phyloP scores from a whole-genome alignment of 495 filamentous ascomycete species.

The Sordaria brevicollis region DNA sequence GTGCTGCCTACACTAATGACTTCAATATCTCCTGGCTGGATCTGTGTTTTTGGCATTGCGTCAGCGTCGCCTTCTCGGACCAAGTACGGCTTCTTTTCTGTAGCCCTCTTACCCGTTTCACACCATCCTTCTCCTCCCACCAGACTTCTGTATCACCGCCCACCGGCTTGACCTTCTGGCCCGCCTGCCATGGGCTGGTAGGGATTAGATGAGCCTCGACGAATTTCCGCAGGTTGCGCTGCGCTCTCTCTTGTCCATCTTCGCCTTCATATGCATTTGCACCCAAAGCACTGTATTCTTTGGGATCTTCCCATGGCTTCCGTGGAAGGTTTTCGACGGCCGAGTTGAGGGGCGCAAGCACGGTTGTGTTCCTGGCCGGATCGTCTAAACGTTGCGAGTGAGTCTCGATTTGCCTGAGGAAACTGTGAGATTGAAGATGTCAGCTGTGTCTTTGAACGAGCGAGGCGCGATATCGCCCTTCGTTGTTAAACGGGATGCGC shows the following conservation, averaged over 20 bases:
- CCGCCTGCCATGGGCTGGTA: conserved; percentile 68
- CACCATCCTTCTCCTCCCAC: conserved; percentile 69
- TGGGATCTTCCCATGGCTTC: conserved; percentile 89
- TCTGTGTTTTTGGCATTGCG: conserved; percentile 36
- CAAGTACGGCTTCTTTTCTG: not conserved
- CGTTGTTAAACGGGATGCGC: not conserved
- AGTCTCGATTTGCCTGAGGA: conserved; percentile 69
- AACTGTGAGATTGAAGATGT: conserved; percentile 13
- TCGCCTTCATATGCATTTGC: conserved; percentile 71
- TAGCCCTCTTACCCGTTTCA: conserved; percentile 50
- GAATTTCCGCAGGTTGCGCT: conserved; percentile 68
- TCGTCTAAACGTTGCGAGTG: conserved; percentile 64
- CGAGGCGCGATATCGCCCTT: not conserved
- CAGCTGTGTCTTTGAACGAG: not conserved
- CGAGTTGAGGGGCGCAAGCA: conserved; percentile 79
- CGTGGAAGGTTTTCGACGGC: conserved; percentile 68
- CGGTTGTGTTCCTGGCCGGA: conserved; percentile 63
- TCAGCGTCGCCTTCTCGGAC: not conserved
- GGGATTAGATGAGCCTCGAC: conserved; percentile 80
- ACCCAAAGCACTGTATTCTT: conserved; percentile 66
- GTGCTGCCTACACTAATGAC: conserved; percentile 58
- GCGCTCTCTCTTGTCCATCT: conserved; percentile 69
- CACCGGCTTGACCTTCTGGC: conserved; percentile 58
- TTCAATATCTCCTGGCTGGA: conserved; percentile 69
- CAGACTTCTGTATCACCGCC: conserved; percentile 59